Evolutionary conservation across 306 rosid genomes (phyloP), one percentile per base, ranked within the genome.

Genomic region (Vachellia pachyceras): DNA sequence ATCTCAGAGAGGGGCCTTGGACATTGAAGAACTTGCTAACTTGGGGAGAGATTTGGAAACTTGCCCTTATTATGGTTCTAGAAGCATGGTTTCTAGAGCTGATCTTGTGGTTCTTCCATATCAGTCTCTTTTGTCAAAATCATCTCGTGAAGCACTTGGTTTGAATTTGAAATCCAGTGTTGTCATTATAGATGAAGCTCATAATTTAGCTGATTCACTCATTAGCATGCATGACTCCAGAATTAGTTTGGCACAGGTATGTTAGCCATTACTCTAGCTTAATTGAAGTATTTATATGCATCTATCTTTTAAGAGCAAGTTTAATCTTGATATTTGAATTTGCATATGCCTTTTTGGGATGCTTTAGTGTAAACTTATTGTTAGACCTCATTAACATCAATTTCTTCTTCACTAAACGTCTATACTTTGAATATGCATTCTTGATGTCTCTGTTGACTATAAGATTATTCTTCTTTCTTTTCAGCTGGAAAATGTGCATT

Each of bases 61-160:
- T 60, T 95, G 99, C 79, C 99, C 99, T 10, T 95, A 95, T 77
- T 95, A 93, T 90, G 99, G 95, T 70, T 91, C 99, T 81, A 89
- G 97, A 86, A 90, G 95, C 86, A 83, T 93, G 94, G 90, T 88
- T 87, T 82, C 72, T 39, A 79, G 77, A 58, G 96, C 95, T 73
- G 99, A 95, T 87, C 99, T 95, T 82, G 92, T 95, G 71, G 94
- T 95, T 84, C 88, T 95, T 29, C 99, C 99, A 33, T 95, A 95
- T 89, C 99, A 93, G 75, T 95, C 99, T 73, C 97, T 95, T 80
- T 84, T 95, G 20, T 93, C 98, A 69, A 93, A 93, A 85, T 89
- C 99, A 83, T 95, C 99, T 42, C 97, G 97, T 17, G 97, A 95
- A 85, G 92, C 99, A 66, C 95, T 95, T 82, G 96, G 97, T 83